Percentiles rank a stretch among this genome's conserved stretches.
phyloP scores from a whole-genome alignment of 208 protist genomes.

The Wallacemonas sp. region DNA sequence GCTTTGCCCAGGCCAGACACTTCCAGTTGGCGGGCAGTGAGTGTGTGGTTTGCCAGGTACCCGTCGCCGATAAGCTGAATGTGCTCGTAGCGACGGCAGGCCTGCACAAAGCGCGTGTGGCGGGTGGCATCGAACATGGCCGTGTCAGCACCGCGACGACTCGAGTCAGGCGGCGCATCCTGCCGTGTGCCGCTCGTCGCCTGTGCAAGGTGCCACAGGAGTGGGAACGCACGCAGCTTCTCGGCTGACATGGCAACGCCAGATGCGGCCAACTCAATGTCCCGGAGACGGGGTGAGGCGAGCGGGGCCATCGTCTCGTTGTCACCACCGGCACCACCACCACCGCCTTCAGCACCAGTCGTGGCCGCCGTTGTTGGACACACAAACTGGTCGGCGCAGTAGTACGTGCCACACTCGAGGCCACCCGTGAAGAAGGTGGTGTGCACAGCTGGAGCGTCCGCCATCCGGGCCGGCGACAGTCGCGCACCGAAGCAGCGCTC shows the following conservation, averaged over 20 bases:
- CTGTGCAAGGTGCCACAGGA: conserved; percentile 26
- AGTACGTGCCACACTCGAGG: conserved; percentile 38
- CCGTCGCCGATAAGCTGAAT: conserved; percentile 28
- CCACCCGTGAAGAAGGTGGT: conserved; percentile 44
- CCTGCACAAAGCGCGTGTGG: conserved; percentile 28
- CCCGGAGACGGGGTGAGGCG: conserved; percentile 37
- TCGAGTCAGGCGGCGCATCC: not conserved
- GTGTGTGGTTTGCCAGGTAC: conserved; percentile 7
- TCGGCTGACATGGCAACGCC: conserved; percentile 37
- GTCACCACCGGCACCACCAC: too few species aligned
- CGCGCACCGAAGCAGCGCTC: conserved; percentile 36
- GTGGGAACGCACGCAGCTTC: conserved; percentile 58
- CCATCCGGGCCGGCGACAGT: conserved; percentile 36
- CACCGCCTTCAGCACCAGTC: not conserved
- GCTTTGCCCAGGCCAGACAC: not conserved
- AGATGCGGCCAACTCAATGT: conserved; percentile 50
- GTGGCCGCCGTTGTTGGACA: not conserved
- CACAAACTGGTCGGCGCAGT: conserved; percentile 84
- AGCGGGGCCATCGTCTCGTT: conserved; percentile 17
- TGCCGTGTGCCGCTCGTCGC: not conserved
- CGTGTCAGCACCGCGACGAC: conserved; percentile 31
- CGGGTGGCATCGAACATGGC: conserved; percentile 29
- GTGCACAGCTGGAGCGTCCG: conserved; percentile 52
- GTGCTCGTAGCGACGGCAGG: conserved; percentile 4
- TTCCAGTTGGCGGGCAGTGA: not conserved